Percentiles rank a stretch among this genome's conserved stretches.
Conservation (phyloP, 2,329 filamentous ascomycete genomes). For the Microdochium bolleyi region DNA sequence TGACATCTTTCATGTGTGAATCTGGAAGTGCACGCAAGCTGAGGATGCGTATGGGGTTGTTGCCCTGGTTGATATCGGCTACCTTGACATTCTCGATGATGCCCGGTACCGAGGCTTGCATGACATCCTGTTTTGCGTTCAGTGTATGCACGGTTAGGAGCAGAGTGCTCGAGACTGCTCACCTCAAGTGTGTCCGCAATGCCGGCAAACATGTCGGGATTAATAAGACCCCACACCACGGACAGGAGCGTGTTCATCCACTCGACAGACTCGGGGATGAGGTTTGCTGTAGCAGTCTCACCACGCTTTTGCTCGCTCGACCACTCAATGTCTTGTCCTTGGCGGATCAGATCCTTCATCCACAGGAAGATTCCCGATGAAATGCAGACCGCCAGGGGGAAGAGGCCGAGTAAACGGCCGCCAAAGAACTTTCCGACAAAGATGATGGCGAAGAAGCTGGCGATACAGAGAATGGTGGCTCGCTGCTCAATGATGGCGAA, state of each 20-base stretch:
- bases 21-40: slow-evolving; percentile 83
- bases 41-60: slow-evolving; percentile 80
- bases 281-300: slow-evolving; percentile 75
- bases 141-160: not conserved
- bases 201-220: slow-evolving; percentile 89
- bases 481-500: slow-evolving; percentile 68
- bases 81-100: slow-evolving; percentile 93
- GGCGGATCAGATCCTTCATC: slow-evolving; percentile 79
- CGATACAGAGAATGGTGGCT: slow-evolving; percentile 61
- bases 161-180: slow-evolving; percentile 3
- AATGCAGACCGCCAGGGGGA: slow-evolving; percentile 65
- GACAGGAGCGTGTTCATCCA: slow-evolving; percentile 91
- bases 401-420: slow-evolving; percentile 65
- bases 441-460: slow-evolving; percentile 65
- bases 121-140: slow-evolving; percentile 57
- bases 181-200: slow-evolving; percentile 82
- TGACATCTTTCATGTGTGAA: slow-evolving; percentile 70
- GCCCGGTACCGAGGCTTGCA: slow-evolving; percentile 89
- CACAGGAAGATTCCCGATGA: slow-evolving; percentile 78
- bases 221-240: slow-evolving; percentile 83
- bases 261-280: slow-evolving; percentile 87
- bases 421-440: slow-evolving; percentile 75
- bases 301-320: slow-evolving; percentile 77
- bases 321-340: slow-evolving; percentile 82
- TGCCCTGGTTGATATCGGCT: slow-evolving; percentile 89